phyloP scores from a whole-genome alignment of 108 stramenopile species.

The Epithemia pelagica region DNA sequence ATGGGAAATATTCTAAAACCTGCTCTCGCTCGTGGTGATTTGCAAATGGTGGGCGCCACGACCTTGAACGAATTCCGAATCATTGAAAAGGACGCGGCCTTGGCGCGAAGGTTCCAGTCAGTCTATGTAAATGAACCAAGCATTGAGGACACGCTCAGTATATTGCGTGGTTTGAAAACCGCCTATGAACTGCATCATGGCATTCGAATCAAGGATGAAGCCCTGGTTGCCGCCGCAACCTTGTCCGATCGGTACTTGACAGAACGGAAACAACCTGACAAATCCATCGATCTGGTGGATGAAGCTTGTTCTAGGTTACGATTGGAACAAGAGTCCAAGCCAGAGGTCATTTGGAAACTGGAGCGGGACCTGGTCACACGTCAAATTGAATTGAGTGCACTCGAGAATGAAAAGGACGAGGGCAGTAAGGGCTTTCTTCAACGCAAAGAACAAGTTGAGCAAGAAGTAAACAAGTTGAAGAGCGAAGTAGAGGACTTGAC shows the following conservation, averaged over 20 bases:
- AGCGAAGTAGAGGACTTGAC: constrained; percentile 56
- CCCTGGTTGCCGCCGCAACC: constrained; percentile 87
- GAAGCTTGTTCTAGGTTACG: constrained; percentile 78
- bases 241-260: constrained; percentile 91
- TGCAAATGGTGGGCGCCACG: constrained; percentile 93
- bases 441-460: constrained; percentile 39
- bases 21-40: constrained; percentile 88
- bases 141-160: constrained; percentile 90
- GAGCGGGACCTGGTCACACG: constrained; percentile 72
- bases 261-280: constrained; percentile 91
- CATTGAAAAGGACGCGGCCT: constrained; percentile 92
- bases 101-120: constrained; percentile 93
- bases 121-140: constrained; percentile 87
- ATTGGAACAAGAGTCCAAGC: constrained; percentile 74
- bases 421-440: constrained; percentile 40
- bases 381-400: constrained; percentile 70
- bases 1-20: constrained; percentile 95
- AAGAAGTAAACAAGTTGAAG: constrained; percentile 60
- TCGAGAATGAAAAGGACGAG: constrained; percentile 55
- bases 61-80: constrained; percentile 93
- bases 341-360: constrained; percentile 69
- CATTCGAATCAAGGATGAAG: constrained; percentile 90
- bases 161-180: constrained; percentile 89
- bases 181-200: constrained; percentile 88
- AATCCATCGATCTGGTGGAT: constrained; percentile 93